These are phyloP conservation scores for Zymoseptoria passerinii DNA, from an alignment of 2,329 filamentous ascomycete genomes.

Conservation along the genomic window DNA sequence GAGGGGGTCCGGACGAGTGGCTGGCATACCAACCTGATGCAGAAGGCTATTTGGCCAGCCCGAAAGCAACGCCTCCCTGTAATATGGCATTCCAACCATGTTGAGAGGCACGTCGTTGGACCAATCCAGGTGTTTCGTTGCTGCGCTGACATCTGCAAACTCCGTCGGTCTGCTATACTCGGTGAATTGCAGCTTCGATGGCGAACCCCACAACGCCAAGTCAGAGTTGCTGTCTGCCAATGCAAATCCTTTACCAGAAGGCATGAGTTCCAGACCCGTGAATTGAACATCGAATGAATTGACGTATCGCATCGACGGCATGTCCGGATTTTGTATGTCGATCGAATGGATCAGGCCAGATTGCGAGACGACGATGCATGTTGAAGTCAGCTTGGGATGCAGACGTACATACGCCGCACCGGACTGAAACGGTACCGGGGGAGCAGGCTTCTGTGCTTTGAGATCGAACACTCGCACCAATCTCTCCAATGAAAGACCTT, in stretches of 20 bases:
- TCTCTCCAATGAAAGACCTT: slow-evolving; percentile 76
- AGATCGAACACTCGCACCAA: slow-evolving; percentile 94
- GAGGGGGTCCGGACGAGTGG: slow-evolving; percentile 64
- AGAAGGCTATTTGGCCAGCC: slow-evolving; percentile 80
- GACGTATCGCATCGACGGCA: slow-evolving; percentile 74
- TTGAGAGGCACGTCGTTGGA: slow-evolving; percentile 66
- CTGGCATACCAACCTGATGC: slow-evolving; percentile 78
- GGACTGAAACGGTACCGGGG: slow-evolving; percentile 84
- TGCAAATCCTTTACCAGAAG: slow-evolving; percentile 77
- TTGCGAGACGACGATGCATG: slow-evolving; percentile 86
- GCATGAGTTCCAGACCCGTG: slow-evolving; percentile 74
- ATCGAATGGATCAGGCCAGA: slow-evolving; percentile 91
- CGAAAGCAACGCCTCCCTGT: slow-evolving; percentile 78
- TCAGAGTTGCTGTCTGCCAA: slow-evolving; percentile 70
- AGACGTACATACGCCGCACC: slow-evolving; percentile 92
- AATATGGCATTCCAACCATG: slow-evolving; percentile 84
- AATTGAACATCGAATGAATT: slow-evolving; percentile 65
- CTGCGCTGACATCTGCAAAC: slow-evolving; percentile 59
- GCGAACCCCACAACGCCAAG: slow-evolving; percentile 83
- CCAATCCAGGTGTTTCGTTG: slow-evolving; percentile 38
- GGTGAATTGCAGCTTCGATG: slow-evolving; percentile 75
- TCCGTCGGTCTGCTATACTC: slow-evolving; percentile 72
- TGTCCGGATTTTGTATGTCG: slow-evolving; percentile 87
- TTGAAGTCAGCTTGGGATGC: slow-evolving; percentile 92
- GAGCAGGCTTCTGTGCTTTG: slow-evolving; percentile 78